These are phyloP conservation scores for Xylariales sp. DNA, from an alignment of 2,329 filamentous ascomycete species.

Conservation along the genomic window DNA sequence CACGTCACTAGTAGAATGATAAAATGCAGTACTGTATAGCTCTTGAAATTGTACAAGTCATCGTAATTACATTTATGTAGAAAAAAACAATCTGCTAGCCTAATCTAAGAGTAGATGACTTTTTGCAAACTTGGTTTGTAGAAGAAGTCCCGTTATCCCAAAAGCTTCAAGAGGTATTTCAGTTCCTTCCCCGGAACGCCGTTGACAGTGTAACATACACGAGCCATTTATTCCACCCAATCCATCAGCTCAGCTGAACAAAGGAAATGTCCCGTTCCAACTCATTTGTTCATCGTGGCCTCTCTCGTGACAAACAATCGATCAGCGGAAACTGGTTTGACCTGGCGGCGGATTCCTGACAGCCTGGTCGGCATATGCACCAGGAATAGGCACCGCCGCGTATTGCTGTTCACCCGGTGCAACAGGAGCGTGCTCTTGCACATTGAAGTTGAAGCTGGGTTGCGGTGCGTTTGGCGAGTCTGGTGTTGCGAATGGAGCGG, in stretches of 20 bases:
- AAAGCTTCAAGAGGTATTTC: constrained; percentile 4
- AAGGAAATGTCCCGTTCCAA: constrained; percentile 10
- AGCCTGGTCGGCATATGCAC: constrained; percentile 64
- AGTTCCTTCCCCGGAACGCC: neutral
- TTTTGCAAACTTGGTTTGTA: constrained; percentile 6
- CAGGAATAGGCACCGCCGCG: constrained; percentile 81
- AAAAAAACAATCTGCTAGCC: neutral
- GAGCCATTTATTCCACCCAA: neutral
- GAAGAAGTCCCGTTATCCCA: no score
- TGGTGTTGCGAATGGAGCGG: constrained; percentile 55
- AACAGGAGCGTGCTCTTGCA: constrained; percentile 56
- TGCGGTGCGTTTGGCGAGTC: constrained; percentile 33
- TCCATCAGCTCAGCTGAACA: constrained; percentile 19
- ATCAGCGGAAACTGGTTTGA: constrained; percentile 26
- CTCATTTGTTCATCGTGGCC: constrained; percentile 14
- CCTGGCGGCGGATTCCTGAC: constrained; percentile 46
- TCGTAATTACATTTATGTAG: constrained; percentile 9
- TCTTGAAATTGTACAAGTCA: constrained; percentile 8
- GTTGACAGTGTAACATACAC: neutral
- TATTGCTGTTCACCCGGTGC: constrained; percentile 81
- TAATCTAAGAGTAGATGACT: neutral
- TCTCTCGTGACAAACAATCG: no score
- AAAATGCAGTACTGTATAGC: neutral
- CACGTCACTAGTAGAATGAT: no score
- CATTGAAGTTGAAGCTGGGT: constrained; percentile 40